These are phyloP conservation scores for Saturnispora serradocipensis DNA, from an alignment of 805 yeast species.

Conservation along the genomic window DNA sequence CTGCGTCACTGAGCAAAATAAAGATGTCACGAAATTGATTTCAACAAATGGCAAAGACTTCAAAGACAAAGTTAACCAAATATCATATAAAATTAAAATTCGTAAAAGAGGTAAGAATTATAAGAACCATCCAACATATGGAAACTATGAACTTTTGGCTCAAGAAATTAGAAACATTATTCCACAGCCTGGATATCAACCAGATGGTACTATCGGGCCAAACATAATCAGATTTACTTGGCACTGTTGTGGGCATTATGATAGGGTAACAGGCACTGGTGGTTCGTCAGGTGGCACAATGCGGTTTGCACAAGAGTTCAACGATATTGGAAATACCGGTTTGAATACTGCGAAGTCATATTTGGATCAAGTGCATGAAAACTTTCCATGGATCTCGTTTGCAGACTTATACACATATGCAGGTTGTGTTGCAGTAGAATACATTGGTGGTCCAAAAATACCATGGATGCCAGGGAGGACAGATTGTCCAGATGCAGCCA, in stretches of 20 bases:
- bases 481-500: slow-evolving; percentile 40
- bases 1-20: background rate
- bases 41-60: background rate
- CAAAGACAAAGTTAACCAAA: slow-evolving; percentile 2
- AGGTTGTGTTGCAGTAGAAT: slow-evolving; percentile 73
- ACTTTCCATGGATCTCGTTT: slow-evolving; percentile 62
- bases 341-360: slow-evolving; percentile 48
- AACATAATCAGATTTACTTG: slow-evolving; percentile 72
- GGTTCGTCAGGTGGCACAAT: slow-evolving; percentile 71
- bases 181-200: slow-evolving; percentile 38
- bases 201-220: slow-evolving; percentile 66
- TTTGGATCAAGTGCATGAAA: slow-evolving; percentile 44
- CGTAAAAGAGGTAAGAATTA: slow-evolving; percentile 16
- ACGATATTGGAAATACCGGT: slow-evolving; percentile 57
- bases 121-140: slow-evolving; percentile 18
- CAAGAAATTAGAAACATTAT: slow-evolving; percentile 29
- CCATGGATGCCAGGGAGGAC: slow-evolving; percentile 80
- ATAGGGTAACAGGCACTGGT: slow-evolving; percentile 41
- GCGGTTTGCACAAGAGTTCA: slow-evolving; percentile 43
- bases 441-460: slow-evolving; percentile 67
- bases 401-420: slow-evolving; percentile 78
- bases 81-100: slow-evolving; percentile 24
- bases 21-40: background rate
- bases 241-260: slow-evolving; percentile 84
- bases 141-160: slow-evolving; percentile 27